Evolutionary conservation across 1,139 yeast species (phyloP), one percentile per base, ranked within the genome.

Genomic region (Suhomyces bolitotheri): DNA sequence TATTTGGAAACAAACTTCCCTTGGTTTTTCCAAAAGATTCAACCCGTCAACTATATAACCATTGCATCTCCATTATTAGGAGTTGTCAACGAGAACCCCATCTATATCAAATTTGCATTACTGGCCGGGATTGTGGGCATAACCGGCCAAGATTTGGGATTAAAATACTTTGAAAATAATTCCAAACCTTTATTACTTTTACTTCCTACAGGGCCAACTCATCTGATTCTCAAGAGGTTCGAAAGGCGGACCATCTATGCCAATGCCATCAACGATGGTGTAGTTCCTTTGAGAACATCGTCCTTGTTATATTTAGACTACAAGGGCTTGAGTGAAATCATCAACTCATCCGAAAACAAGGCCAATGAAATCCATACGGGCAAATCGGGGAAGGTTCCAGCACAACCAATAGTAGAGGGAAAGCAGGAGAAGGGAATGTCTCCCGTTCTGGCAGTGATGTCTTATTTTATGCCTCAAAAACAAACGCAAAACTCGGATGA

Each of bases 1-100:
- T 88, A 88, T 54, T 73, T 85, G 22, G 75, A 80, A 30, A 71
- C 75, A 33, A 81, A 78, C 44, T 79, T 80, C 53, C 94, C 96
- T 0, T 76, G 81, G 66, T 78, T 84, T 43, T 88, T 92, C 47
- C 53, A 73, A 20, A 63, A 66, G 13, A 75, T 86, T 5, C 63
- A 69, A 40, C 97, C 97, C 0, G 71, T 80, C n/a, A 87, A 89
- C 53, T 90, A 89, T 56, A 74, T 92, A 20, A 72, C 96, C 0
- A 50, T 92, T 42, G 96, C 98, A 0, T 76, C 95, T 0, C 99
- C 99, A 0, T 64, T 90, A 45, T 63, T 94, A 11, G 99, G 98
- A 0, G 80, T 90, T 2, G 72, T 73, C 12, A 76, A 85, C 33
- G 97, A 90, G 51, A 90, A 89, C 53, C 97, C 98, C 0, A 78